phyloP scores from a whole-genome alignment of 2,329 filamentous ascomycete species.

The Fusarium drepaniforme region DNA sequence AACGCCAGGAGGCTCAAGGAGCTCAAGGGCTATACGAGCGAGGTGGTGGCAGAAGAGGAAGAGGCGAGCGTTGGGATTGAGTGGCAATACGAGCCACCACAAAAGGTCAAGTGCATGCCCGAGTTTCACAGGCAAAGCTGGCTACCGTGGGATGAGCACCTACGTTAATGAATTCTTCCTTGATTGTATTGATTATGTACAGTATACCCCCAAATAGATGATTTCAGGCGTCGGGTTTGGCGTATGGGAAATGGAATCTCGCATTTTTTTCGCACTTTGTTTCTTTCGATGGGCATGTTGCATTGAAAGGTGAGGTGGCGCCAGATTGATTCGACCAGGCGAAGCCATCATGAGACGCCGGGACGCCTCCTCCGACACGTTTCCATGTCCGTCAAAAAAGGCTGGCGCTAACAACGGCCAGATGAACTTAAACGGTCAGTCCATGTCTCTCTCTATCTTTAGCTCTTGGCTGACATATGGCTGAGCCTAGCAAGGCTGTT shows the following conservation, averaged over 20 bases:
- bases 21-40: constrained; percentile 58
- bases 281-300: background rate
- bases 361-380: background rate
- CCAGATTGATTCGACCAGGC: background rate
- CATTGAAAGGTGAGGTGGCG: background rate
- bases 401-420: background rate
- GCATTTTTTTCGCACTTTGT: background rate
- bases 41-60: background rate
- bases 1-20: constrained; percentile 58
- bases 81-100: constrained; percentile 16
- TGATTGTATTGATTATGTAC: background rate
- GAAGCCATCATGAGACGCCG: background rate
- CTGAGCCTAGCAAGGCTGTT: background rate
- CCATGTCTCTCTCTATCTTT: background rate
- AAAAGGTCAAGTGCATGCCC: constrained; percentile 62
- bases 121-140: constrained; percentile 55
- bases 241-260: background rate
- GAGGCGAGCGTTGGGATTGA: background rate
- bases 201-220: background rate
- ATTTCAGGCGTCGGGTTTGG: background rate
- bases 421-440: background rate
- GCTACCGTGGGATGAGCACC: constrained; percentile 51
- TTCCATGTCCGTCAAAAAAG: background rate
- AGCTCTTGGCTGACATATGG: background rate
- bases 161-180: background rate